Base-by-base conservation (phyloP, 1,284 basidiomycete genomes). In the Cryptococcus sp. region DNA sequence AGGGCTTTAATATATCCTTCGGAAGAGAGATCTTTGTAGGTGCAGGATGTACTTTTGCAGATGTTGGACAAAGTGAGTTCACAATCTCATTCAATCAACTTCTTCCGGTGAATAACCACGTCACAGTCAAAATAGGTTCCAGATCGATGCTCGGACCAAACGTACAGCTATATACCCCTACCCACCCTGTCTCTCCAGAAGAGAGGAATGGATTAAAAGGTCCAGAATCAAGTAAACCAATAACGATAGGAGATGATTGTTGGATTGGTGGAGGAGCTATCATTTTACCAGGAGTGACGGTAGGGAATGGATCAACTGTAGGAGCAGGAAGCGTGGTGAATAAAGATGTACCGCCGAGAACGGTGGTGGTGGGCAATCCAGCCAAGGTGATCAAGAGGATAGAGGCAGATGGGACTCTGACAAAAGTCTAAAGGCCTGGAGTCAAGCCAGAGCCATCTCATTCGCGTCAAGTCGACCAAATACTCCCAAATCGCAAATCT, bases 281-380 rank as follows among this genome's bases (percentile, higher is more conserved):
- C 36, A 72, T 82, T 46, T 63, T 76, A 35, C 73, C 77, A 0
- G 79, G 79, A 3, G 78, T 81, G 1, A 79, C 65, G 2, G 77
- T 82, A n/a, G 80, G 80, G 0, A 57, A 73, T 13, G 80, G 80
- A 0, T 62, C 59, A 4, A 79, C 78, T 2, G 67, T 82, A 5
- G 80, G 79, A 0, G 80, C 80, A 0, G 79, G 79, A 0, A 65
- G 64, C 10, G 78, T 81, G 4, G 80, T 82, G 0, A 81, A 80
- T 0, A 79, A 75, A 62, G 66, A 76, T 60, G 69, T 81, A 2
- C 74, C 74, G 4, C 64, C 68, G 36, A 71, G 78, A 55, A 58
- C 54, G 30, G 77, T 82, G 2, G 80, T 74, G 0, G 78, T 76
- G 1, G 80, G 80, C 0, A 80, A 77, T 51, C 80, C 80, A 3